Evolutionary conservation across 225 moss, liverwort and hornwort genomes (phyloP).

Genomic region (Marchantia paleacea): DNA sequence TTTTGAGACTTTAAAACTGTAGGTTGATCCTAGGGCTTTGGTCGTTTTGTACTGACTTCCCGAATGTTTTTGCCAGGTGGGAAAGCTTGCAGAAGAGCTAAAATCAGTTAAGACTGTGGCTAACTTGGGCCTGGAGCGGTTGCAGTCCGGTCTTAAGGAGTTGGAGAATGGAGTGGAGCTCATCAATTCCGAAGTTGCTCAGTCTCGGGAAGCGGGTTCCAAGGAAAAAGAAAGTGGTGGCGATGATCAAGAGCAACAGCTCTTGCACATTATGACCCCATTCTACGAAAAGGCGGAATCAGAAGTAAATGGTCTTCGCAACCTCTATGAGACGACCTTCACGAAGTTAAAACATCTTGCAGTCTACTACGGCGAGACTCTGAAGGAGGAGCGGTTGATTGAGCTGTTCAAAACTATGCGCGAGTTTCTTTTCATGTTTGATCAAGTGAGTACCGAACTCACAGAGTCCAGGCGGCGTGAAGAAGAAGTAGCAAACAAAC

Average conservation of each 20-base stretch:
- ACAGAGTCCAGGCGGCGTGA: constrained; percentile 39
- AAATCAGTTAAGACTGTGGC: constrained; percentile 71
- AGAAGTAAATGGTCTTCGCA: constrained; percentile 41
- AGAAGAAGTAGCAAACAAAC: constrained; percentile 22
- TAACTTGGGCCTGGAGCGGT: constrained; percentile 70
- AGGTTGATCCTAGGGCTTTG: background rate
- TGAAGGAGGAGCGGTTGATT: constrained; percentile 52
- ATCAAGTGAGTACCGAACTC: constrained; percentile 66
- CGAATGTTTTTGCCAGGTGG: constrained; percentile 31
- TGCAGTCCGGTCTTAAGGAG: constrained; percentile 60
- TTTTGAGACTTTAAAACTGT: background rate
- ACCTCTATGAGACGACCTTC: constrained; percentile 32
- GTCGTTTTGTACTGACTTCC: background rate
- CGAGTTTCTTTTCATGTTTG: constrained; percentile 90
- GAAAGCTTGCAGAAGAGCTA: constrained; percentile 61
- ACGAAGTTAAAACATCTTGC: constrained; percentile 61
- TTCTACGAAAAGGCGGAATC: constrained; percentile 47
- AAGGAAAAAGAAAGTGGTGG: background rate
- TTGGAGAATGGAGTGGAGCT: constrained; percentile 58
- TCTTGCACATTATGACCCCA: constrained; percentile 48
- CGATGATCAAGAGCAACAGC: constrained; percentile 26
- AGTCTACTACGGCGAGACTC: constrained; percentile 72
- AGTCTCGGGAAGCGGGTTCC: background rate
- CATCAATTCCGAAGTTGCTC: constrained; percentile 44
- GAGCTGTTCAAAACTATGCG: constrained; percentile 77